Conservation (phyloP, 495 filamentous ascomycete species). For the Tuber aestivum region DNA sequence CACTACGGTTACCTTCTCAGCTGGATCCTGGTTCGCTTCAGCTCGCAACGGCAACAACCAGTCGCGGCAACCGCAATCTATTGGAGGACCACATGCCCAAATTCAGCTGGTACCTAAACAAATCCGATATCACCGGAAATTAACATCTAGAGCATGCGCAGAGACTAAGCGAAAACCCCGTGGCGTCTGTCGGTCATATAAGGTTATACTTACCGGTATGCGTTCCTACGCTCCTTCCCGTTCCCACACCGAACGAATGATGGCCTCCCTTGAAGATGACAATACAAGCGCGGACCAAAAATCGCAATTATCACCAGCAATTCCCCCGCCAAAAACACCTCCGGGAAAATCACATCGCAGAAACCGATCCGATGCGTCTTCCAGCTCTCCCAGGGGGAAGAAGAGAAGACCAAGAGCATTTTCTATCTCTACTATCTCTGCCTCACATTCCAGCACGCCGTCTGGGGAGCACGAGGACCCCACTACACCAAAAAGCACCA, state of each 20-base stretch:
- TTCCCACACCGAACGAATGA: not conserved
- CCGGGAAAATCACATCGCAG: not conserved
- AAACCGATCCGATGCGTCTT: not conserved
- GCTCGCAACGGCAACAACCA: not conserved
- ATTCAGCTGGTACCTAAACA: constrained; percentile 4
- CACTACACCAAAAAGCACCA: constrained; percentile 1
- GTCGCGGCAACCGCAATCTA: not conserved
- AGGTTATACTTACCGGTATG: constrained; percentile 5
- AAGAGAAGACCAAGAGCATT: not conserved
- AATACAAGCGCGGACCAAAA: not conserved
- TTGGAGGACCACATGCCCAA: not conserved
- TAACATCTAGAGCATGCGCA: not conserved
- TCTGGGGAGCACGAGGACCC: not conserved
- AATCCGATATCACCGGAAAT: constrained; percentile 3
- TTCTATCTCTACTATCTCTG: not conserved
- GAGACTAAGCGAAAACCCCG: not conserved
- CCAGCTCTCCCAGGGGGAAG: not conserved
- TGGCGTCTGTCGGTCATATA: not conserved
- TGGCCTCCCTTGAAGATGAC: not conserved
- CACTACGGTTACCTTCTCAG: not conserved
- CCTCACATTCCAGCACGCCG: not conserved
- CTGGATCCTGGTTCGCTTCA: constrained; percentile 3
- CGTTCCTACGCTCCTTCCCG: not conserved
- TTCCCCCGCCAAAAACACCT: not conserved
- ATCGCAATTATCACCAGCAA: not conserved